phyloP scores from a whole-genome alignment of 352 stramenopile species.

The Phytophthora quininea region DNA sequence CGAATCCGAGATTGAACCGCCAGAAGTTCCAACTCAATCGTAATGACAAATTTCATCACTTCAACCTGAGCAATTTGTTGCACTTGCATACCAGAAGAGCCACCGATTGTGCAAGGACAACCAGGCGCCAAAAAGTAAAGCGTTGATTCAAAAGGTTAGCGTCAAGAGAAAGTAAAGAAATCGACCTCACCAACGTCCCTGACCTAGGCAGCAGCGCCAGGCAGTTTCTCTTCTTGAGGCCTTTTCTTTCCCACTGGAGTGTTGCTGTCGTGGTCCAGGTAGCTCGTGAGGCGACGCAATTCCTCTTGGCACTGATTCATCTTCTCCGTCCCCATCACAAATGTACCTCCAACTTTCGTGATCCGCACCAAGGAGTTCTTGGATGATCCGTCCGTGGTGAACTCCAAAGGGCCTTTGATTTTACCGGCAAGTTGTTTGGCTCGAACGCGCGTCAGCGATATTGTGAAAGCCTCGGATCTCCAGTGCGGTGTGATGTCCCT shows the following conservation, averaged over 20 bases:
- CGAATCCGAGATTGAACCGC: background rate
- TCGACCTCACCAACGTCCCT: too few species aligned
- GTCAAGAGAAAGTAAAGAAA: too few species aligned
- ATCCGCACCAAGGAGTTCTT: conserved; percentile 12
- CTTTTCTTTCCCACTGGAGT: too few species aligned
- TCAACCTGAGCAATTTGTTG: too few species aligned
- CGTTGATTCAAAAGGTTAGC: too few species aligned
- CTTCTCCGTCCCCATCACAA: conserved; percentile 4
- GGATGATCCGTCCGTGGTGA: conserved; percentile 2
- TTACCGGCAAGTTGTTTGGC: background rate
- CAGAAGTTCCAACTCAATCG: background rate
- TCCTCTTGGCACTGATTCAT: conserved; percentile 4
- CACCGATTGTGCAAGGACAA: too few species aligned
- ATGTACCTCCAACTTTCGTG: conserved; percentile 8
- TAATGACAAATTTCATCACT: background rate
- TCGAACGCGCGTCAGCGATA: conserved; percentile 8
- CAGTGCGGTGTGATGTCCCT: background rate
- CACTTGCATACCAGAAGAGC: too few species aligned
- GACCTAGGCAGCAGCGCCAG: too few species aligned
- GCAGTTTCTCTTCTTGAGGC: too few species aligned
- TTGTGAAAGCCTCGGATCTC: conserved; percentile 2
- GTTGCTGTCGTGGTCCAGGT: too few species aligned
- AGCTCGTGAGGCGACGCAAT: background rate
- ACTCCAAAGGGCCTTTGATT: conserved; percentile 8
- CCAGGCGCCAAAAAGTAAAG: too few species aligned